Base-by-base conservation (phyloP, 1,139 yeast species). In the Diutina sp. region DNA sequence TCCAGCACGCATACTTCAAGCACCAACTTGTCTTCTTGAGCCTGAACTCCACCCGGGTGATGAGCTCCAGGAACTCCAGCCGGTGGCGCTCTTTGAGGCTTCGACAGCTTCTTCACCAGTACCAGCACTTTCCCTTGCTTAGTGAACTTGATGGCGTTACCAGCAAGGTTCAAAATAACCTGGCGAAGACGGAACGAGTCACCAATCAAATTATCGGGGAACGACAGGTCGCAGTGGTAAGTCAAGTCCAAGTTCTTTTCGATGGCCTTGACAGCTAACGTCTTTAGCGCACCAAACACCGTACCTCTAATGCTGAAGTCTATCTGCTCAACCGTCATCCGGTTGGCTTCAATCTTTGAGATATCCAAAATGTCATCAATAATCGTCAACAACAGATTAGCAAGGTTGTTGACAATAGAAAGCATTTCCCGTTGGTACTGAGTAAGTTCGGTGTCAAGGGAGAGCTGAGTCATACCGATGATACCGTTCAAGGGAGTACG, bases 401-500 rank as follows among this genome's bases (percentile, higher is more conserved):
- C 96, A 62, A 89, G 76, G 65, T 87, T 87, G 69, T 87, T 93
- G 32, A 88, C 96, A 68, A 89, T 88, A 25, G 90, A 83, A 62
- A 88, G 73, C 96, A 88, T 88, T 72, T 88, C 96, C 60, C 96
- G 79, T 70, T 89, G 96, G 66, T 88, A 88, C 69, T 88, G 95
- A 6, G 95, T 87, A 60, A 88, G 74, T 65, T 88, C 93, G 0
- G 96, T 88, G 64, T 89, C 96, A 58, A 89, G 76, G 0, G 96
- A 87, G 62, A 89, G 73, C 68, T 89, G 96, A 1, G 96, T 89
- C 93, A 89, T 89, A 66, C 96, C 96, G 65, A 89, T 86, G 56
- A 89, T 89, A 74, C 96, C 96, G 68, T 89, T 89, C 80, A 89
- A 85, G 29, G 96, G 96, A 5, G 96, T 89, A 69, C 96, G 78